Base-by-base conservation (phyloP, 257 asterid genomes). In the Verbena officinalis region DNA sequence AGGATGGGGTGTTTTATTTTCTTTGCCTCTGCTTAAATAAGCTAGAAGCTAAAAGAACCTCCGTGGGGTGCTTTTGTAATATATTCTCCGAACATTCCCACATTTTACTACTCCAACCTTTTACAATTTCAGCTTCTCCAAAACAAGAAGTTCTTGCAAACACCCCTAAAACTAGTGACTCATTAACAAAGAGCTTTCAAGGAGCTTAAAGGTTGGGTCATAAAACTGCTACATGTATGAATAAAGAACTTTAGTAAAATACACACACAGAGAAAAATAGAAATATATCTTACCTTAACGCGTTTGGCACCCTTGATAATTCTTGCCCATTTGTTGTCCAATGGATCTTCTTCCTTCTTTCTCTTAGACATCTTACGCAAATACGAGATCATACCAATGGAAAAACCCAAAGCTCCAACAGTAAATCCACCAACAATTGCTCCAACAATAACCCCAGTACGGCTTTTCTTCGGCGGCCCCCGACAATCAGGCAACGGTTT, bases 251-350 rank as follows among this genome's bases (percentile, higher is more conserved):
- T 5, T 27, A 2, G 5, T 4, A 36, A 36, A 36, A 36, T 5
- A 4, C 40, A 4, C 9, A 7, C 9, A 36, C 4, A 36, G 22
- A 15, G 6, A n/a, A 30, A 43, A 65, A 33, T 3, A n/a, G 23
- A 62, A 24, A 46, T 10, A 12, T 49, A 70, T 59, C 80, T 75
- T 78, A 62, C 87, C 87, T 82, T 76, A 36, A 79, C 34, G 42
- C 65, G 78, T 70, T 82, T 78, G 56, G 84, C 66, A 38, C 80
- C 84, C 77, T 78, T 82, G 77, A 82, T 78, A 39, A 44, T 73
- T 77, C 72, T 74, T 0, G 84, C 87, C 87, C 87, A 78, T 72
- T 44, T 78, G 69, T 82, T 82, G 64, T 82, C 84, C 20, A 78
- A 66, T 33, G 77, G 87, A 58, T 82, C 87, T 20, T 62, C 75